Conservation (phyloP, 768 basidiomycete genomes). For the Pleurotus citrinopileatus region DNA sequence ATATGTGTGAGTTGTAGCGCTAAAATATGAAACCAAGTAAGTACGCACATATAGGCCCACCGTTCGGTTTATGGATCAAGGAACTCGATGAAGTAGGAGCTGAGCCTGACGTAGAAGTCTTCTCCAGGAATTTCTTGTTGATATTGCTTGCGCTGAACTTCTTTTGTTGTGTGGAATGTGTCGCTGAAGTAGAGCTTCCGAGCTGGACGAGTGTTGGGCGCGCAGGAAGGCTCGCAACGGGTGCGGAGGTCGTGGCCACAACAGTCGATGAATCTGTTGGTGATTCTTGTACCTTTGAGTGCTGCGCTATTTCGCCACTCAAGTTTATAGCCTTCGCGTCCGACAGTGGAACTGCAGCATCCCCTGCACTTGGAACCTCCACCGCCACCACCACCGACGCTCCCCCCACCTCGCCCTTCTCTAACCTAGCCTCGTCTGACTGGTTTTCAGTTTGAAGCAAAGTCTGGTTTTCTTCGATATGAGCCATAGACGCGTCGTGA, state of each 20-base stretch:
- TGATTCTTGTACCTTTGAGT: constrained; percentile 2
- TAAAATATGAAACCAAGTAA: background rate
- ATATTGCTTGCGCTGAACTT: constrained; percentile 89
- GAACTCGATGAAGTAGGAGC: constrained; percentile 41
- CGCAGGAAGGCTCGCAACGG: constrained; percentile 21
- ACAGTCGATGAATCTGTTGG: constrained; percentile 10
- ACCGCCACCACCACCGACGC: constrained; percentile 17
- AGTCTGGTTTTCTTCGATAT: constrained; percentile 49
- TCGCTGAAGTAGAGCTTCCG: constrained; percentile 31
- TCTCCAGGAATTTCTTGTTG: constrained; percentile 96
- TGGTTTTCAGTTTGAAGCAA: constrained; percentile 26
- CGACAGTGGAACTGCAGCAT: background rate
- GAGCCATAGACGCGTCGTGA: constrained; percentile 80
- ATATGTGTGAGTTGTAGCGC: background rate
- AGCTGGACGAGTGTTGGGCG: constrained; percentile 47
- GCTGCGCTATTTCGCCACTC: background rate
- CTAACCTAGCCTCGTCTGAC: constrained; percentile 38
- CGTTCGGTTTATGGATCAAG: constrained; percentile 41
- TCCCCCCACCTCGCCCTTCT: constrained; percentile 28
- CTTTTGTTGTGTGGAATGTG: constrained; percentile 59
- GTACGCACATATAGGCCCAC: constrained; percentile 52
- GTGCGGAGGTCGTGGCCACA: constrained; percentile 15
- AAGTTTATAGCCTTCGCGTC: background rate
- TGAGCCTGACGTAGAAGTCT: constrained; percentile 63
- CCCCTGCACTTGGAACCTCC: constrained; percentile 14